Evolutionary conservation across 306 rosid species (phyloP).

Genomic region (Quercus bicolor): DNA sequence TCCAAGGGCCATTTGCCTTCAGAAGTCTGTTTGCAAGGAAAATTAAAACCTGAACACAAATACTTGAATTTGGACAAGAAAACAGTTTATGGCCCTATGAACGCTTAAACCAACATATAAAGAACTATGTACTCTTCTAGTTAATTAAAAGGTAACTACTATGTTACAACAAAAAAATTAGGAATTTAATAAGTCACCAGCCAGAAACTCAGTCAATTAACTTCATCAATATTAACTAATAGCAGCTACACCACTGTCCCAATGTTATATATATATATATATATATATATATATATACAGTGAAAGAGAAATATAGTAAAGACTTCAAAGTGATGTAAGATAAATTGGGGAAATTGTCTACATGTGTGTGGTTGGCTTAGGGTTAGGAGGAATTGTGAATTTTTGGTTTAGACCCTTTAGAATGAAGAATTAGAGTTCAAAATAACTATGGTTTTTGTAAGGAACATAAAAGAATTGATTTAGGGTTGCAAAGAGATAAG

Average conservation of each 20-base stretch:
- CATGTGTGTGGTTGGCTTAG: too few species aligned
- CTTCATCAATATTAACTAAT: neutral
- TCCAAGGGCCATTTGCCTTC: constrained; percentile 39
- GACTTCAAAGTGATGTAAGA: neutral
- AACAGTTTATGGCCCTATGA: neutral
- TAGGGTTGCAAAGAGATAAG: too few species aligned
- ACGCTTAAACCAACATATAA: neutral
- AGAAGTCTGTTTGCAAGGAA: constrained; percentile 39
- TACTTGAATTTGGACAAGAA: constrained; percentile 12
- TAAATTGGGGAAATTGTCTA: too few species aligned
- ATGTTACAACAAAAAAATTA: neutral
- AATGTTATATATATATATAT: neutral
- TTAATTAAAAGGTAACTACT: neutral
- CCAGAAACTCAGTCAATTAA: too few species aligned
- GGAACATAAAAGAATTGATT: too few species aligned
- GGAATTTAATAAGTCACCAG: neutral
- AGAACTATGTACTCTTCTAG: neutral
- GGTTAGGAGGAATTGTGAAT: too few species aligned
- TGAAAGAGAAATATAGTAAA: neutral
- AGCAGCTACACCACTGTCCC: neutral
- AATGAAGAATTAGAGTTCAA: too few species aligned
- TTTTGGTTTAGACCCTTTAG: too few species aligned
- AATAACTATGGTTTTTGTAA: too few species aligned
- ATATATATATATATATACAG: neutral
- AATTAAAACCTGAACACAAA: constrained; percentile 14